Conservation (phyloP, 352 stramenopile species). For the Plasmopara muralis region DNA sequence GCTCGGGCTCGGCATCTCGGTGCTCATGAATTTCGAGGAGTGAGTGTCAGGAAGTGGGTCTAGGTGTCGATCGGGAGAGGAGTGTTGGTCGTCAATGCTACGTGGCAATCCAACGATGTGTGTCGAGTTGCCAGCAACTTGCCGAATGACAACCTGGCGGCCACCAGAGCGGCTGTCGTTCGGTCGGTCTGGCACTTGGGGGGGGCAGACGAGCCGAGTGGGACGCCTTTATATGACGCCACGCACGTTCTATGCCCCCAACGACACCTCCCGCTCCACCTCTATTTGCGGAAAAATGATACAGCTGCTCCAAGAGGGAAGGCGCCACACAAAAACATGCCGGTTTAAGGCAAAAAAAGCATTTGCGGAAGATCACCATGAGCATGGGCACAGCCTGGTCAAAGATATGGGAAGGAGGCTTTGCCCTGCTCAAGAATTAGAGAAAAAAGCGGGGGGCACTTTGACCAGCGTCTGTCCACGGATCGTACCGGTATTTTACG, state of each 20-base stretch:
- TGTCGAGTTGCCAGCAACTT: conserved; percentile 40
- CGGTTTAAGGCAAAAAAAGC: too few species aligned
- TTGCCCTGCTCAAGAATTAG: neutral
- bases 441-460: neutral
- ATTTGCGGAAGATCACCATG: too few species aligned
- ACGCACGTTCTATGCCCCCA: conserved; percentile 13
- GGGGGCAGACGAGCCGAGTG: conserved; percentile 13
- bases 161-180: conserved; percentile 32
- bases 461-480: neutral
- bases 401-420: neutral
- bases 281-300: conserved; percentile 15
- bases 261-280: conserved; percentile 17
- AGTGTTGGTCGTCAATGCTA: conserved; percentile 6
- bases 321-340: too few species aligned
- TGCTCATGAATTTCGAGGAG: conserved; percentile 19
- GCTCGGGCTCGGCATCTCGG: conserved; percentile 26
- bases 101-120: conserved; percentile 20
- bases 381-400: too few species aligned
- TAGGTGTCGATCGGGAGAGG: neutral
- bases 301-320: neutral
- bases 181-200: conserved; percentile 15
- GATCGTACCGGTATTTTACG: neutral
- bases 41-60: neutral
- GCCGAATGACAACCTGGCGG: conserved; percentile 42
- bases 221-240: conserved; percentile 3